Conservation (phyloP, 495 filamentous ascomycete species). For the Neurospora sp. region DNA sequence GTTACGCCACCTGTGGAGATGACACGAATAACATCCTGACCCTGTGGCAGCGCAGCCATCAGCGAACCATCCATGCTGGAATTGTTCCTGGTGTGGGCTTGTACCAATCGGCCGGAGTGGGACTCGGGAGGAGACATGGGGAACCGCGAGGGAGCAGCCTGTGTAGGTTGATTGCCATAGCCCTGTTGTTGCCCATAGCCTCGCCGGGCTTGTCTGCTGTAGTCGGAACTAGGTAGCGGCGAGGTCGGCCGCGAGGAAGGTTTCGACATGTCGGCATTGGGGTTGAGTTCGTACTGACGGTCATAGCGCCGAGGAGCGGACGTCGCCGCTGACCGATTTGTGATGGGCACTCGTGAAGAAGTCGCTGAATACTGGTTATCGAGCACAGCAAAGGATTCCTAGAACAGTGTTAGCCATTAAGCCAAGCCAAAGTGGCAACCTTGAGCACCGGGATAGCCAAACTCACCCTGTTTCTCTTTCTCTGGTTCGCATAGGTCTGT, state of each 20-base stretch:
- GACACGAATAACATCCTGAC: slow-evolving; percentile 76
- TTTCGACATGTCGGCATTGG: slow-evolving; percentile 38
- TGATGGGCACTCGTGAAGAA: slow-evolving; percentile 47
- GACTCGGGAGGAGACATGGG: slow-evolving; percentile 29
- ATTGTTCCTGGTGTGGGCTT: slow-evolving; percentile 48
- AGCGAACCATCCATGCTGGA: slow-evolving; percentile 70
- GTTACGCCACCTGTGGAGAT: slow-evolving; percentile 87
- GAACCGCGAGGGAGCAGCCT: slow-evolving; percentile 22
- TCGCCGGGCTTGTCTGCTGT: slow-evolving; percentile 26
- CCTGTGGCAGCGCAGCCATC: slow-evolving; percentile 67
- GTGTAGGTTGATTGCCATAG: slow-evolving; percentile 22
- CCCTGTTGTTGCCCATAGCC: slow-evolving; percentile 32
- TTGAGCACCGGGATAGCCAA: slow-evolving; percentile 19
- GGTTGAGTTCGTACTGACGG: slow-evolving; percentile 45
- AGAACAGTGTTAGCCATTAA: slow-evolving; percentile 8
- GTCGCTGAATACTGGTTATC: slow-evolving; percentile 55
- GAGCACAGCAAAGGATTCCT: slow-evolving; percentile 65
- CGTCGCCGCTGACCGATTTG: slow-evolving; percentile 36
- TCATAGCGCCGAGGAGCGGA: slow-evolving; percentile 52
- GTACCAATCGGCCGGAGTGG: slow-evolving; percentile 36
- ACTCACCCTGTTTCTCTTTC: slow-evolving; percentile 76
- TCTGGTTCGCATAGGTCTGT: slow-evolving; percentile 71
- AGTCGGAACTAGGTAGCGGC: slow-evolving; percentile 50
- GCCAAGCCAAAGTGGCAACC: slow-evolving; percentile 13
- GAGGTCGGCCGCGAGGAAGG: slow-evolving; percentile 59